Percentiles rank a stretch among this genome's conserved stretches.
Conservation (phyloP, 352 stramenopile species). For the Nothophytophthora sp. region DNA sequence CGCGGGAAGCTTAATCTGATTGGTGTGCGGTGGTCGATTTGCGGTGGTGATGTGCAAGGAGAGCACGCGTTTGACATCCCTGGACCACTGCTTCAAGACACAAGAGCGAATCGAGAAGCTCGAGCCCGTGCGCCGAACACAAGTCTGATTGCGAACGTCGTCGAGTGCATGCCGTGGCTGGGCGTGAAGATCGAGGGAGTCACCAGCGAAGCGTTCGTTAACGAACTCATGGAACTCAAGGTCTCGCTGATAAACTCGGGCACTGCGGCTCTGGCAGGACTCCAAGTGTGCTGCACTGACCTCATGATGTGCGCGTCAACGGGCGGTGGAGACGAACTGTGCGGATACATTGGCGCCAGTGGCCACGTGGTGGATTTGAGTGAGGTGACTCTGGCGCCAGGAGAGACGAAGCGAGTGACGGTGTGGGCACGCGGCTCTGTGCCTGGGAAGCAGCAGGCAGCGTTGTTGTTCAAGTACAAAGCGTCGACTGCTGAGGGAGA, state of each 20-base stretch:
- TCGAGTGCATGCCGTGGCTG: constrained; percentile 81
- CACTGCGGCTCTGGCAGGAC: constrained; percentile 39
- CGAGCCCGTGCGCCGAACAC: constrained; percentile 75
- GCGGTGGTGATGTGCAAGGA: constrained; percentile 74
- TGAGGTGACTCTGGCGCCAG: constrained; percentile 45
- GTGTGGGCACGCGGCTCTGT: constrained; percentile 52
- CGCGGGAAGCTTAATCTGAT: constrained; percentile 61
- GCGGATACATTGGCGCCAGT: constrained; percentile 59
- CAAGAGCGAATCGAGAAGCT: constrained; percentile 67
- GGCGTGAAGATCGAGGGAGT: constrained; percentile 61
- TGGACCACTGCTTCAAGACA: constrained; percentile 80
- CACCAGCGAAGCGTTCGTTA: constrained; percentile 46
- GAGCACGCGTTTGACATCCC: constrained; percentile 85
- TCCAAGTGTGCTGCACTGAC: constrained; percentile 73
- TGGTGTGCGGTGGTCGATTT: constrained; percentile 85
- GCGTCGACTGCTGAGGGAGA: constrained; percentile 20
- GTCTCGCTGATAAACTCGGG: constrained; percentile 61
- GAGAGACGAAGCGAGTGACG: constrained; percentile 46
- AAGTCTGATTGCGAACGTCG: constrained; percentile 72
- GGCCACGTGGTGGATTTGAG: constrained; percentile 69
- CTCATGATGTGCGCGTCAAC: constrained; percentile 57
- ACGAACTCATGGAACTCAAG: constrained; percentile 63
- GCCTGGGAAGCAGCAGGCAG: constrained; percentile 43
- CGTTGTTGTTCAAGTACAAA: constrained; percentile 77
- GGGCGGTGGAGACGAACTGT: constrained; percentile 24